A percentile compares a stretch with the other conserved stretches of the same genome.
These are phyloP conservation scores for Tricholoma sp. DNA, from an alignment of 768 basidiomycete species.

Conservation along the genomic window DNA sequence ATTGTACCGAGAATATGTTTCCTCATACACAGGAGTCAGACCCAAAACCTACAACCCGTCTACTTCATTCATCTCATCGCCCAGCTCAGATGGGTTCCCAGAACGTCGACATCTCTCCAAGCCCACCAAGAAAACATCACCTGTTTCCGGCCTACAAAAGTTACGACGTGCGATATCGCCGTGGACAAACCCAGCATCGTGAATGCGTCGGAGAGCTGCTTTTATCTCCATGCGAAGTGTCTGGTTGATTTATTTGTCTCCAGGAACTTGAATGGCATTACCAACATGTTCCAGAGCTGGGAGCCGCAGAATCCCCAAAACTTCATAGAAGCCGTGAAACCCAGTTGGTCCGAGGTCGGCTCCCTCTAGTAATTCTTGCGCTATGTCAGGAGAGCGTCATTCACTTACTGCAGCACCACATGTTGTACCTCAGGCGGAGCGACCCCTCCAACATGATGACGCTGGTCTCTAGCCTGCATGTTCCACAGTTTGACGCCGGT, in stretches of 20 bases:
- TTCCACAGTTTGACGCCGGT: too few relatives aligned
- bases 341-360: too few relatives aligned
- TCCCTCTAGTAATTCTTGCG: too few relatives aligned
- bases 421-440: too few relatives aligned
- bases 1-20: too few relatives aligned
- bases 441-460: too few relatives aligned
- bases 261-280: background rate
- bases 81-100: background rate
- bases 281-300: slow-evolving; percentile 10
- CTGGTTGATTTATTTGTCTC: slow-evolving; percentile 2
- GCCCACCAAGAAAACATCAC: background rate
- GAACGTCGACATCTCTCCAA: background rate
- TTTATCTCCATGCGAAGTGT: slow-evolving; percentile 12
- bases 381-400: too few relatives aligned
- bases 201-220: slow-evolving; percentile 13
- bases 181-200: slow-evolving; percentile 9
- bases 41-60: background rate
- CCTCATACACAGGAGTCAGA: too few relatives aligned
- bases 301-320: slow-evolving; percentile 17
- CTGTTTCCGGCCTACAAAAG: background rate
- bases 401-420: too few relatives aligned
- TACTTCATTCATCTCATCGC: background rate
- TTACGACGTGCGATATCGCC: slow-evolving; percentile 1
- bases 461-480: too few relatives aligned
- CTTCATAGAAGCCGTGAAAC: slow-evolving; percentile 12